phyloP scores from a whole-genome alignment of 768 basidiomycete species.

The Calocera viscosa region DNA sequence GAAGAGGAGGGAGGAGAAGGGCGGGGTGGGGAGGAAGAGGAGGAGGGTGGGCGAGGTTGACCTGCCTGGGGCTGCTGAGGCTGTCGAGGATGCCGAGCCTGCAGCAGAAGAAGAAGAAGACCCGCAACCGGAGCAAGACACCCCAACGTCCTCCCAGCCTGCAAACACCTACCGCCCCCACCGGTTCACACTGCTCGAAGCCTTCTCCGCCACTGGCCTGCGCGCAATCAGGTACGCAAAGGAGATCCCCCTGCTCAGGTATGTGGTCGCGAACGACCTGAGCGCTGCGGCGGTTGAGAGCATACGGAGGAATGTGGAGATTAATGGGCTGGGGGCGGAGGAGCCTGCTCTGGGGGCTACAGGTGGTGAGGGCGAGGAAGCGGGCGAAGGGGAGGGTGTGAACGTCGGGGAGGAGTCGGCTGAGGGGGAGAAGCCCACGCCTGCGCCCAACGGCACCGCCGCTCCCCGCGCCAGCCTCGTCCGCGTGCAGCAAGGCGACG shows the following conservation, averaged over 20 bases:
- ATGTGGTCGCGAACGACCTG: conserved; percentile 89
- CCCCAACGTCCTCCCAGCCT: conserved; percentile 12
- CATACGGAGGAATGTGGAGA: conserved; percentile 72
- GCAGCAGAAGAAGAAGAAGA: neutral
- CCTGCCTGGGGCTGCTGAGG: neutral
- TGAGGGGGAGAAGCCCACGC: no score
- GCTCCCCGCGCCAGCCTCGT: neutral
- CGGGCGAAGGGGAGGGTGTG: neutral
- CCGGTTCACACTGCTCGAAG: conserved; percentile 74
- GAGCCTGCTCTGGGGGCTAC: neutral
- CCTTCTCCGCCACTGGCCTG: conserved; percentile 89
- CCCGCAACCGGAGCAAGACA: no score
- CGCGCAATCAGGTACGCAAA: conserved; percentile 95
- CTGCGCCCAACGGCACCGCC: no score
- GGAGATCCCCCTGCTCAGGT: conserved; percentile 85
- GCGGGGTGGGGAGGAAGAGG: conserved; percentile 30
- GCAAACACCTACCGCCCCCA: conserved; percentile 40
- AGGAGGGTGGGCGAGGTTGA: conserved; percentile 32
- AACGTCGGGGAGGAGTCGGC: no score
- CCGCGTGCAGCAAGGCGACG: neutral
- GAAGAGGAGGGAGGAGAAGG: conserved; percentile 33
- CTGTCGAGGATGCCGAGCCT: neutral
- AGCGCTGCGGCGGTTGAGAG: conserved; percentile 69
- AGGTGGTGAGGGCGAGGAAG: conserved; percentile 11
- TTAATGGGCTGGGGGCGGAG: conserved; percentile 52